Base-by-base conservation (phyloP, 768 basidiomycete species). In the Boletus rubescentipes region DNA sequence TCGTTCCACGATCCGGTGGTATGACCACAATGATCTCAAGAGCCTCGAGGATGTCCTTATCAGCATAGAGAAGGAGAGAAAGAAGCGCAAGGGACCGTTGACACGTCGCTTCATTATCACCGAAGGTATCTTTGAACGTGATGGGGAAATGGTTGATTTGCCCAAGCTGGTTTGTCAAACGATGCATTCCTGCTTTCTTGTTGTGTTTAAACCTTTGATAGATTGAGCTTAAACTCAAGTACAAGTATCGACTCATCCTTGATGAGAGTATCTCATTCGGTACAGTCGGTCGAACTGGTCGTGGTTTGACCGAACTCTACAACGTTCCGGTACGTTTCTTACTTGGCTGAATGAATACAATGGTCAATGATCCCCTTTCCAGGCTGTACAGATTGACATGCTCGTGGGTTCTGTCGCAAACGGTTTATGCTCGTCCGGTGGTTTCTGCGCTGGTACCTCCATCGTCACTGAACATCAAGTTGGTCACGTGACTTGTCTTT, bases 241-340 rank as follows among this genome's bases (percentile, higher is more conserved):
- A 92, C 82, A 98, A 98, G 72, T 98, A 94, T 69, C 85, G 97
- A 12, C 76, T 98, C 49, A 89, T 98, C 51, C 80, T 98, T 14
- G 97, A 99, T 68, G 97, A 99, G 70, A 86, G 83, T 54, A 83
- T 91, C 61, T 98, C 96, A 0, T 96, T 99, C 65, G 97, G 97
- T 32, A 81, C 87, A 35, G 85, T 98, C 15, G 97, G 96, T 14
- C 77, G 91, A 40, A 96, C 95, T 23, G 97, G 97, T 35, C 89
- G 95, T 48, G 97, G 97, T 36, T 75, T 98, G 46, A 98, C 97
- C 0, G 96, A 99, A 66, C 75, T 97, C 18, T 98, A 91, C 73
- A 93, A 94, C 54, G 88, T 98, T 46, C 88, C 93, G 0, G 94
- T 93, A 72, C 49, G 87, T 72, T 52, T 44, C 18, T 26, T 40